Base-by-base conservation (phyloP, 352 stramenopile species). In the Globisporangium takayamanum region DNA sequence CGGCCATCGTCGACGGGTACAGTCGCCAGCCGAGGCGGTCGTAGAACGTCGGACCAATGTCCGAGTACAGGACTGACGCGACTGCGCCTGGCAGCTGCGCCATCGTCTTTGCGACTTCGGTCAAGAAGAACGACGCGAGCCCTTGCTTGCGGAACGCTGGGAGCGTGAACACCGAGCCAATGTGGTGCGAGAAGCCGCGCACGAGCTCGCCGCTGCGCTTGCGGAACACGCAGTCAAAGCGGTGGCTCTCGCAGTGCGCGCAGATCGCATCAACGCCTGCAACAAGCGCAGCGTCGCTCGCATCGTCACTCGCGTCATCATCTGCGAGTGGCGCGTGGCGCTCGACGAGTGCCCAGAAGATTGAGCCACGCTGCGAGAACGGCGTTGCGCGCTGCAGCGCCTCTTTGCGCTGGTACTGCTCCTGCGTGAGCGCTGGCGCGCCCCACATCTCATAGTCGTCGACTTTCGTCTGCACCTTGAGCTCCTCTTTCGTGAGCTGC, bases 31-130 rank as follows among this genome's bases (percentile, higher is more conserved):
- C 78, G 18, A 87, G 70, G 2, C 60, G 67, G 56, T 80, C 74
- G 60, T 90, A 90, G 60, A 71, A 88, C n/a, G 57, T 73, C 25
- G 80, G 72, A 1, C 80, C 78, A 55, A 90, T 84, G 53, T 88
- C 77, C 30, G 80, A 88, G 56, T 87, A 88, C 11, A 90, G 63
- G 30, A 74, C 74, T 2, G 79, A 89, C 7, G 60, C 64, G 15
- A 85, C 39, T 7, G 74, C 62, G 0, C 60, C 42, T 16, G 70
- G 72, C 1, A 74, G 48, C 48, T 62, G 16, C 49, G 30, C 45
- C 54, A 87, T 57, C 3, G 72, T 62, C 39, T 63, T 63, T 3
- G 70, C 66, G 12, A 90, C 57, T 36, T 70, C 49, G 15, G 30
- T 56, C 26, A 88, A 45, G 54, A 88, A 87, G 50, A 80, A 70